phyloP scores from a whole-genome alignment of 306 rosid species.

The Citrullus mucosospermus region DNA sequence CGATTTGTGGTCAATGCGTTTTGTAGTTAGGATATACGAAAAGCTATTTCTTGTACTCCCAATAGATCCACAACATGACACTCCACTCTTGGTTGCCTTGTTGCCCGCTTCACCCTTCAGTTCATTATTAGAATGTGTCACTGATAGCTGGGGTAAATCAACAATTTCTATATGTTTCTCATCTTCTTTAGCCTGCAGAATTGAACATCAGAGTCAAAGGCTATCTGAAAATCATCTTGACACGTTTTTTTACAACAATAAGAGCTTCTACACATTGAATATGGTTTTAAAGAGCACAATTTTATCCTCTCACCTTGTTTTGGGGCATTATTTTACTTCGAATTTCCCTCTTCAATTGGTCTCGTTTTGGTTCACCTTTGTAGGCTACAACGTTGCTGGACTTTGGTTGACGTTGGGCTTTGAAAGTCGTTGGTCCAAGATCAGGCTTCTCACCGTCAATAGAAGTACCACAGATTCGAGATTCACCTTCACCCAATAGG shows the following conservation, averaged over 20 bases:
- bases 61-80: too few species aligned
- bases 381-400: background rate
- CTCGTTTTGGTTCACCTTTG: conserved; percentile 4
- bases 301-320: conserved; percentile 26
- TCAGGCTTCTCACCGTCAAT: background rate
- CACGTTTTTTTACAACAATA: background rate
- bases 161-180: background rate
- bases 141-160: background rate
- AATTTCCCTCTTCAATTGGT: conserved; percentile 13
- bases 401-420: conserved; percentile 7
- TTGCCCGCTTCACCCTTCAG: background rate
- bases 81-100: background rate
- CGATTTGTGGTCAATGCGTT: conserved; percentile 12
- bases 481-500: background rate
- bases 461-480: background rate
- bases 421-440: background rate
- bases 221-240: background rate
- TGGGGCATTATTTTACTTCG: background rate
- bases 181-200: conserved; percentile 25
- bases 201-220: background rate
- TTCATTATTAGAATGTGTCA: background rate
- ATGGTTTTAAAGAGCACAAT: background rate
- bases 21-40: conserved; percentile 17
- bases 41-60: conserved; percentile 6
- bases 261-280: background rate